Evolutionary conservation across 768 basidiomycete species (phyloP), one percentile per base, ranked within the genome.

Genomic region (Clitopilus hobsonii): DNA sequence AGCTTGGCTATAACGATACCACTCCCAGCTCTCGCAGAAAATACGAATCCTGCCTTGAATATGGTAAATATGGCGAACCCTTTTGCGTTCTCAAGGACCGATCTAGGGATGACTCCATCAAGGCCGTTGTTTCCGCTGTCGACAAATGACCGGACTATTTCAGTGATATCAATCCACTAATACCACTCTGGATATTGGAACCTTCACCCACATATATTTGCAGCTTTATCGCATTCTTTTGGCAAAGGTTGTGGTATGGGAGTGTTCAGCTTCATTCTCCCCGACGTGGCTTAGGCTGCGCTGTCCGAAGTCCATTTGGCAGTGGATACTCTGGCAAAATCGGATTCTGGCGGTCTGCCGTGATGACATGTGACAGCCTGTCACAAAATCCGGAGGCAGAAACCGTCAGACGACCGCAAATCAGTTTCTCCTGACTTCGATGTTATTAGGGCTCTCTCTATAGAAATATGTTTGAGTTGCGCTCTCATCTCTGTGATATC

Each of bases 21-120:
- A 45, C 85, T 86, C 22, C 94, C 91, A 29, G 85, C 94, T 60
- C 91, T 76, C 2, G 90, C 91, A 38, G 88, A 91, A 70, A 94
- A 84, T 3, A 80, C 65, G 51, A 80, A 78, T 0, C 80, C 84
- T 22, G 86, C 94, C 63, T 94, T 94, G 71, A 92, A 80, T 51
- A 94, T 81, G 4, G 89, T 91, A 67, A 94, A 93, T 48, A 94
- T 91, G n/a, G 91, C 93, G 65, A 96, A 96, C 4, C 94, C 81
- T 65, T 73, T 78, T 5, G 81, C 79, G 56, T 77, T 73, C 57
- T 79, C 72, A 5, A 83, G 72, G 32, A 83, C 73, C 52, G 65
- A 66, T 38, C 79, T 70, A 38, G 81, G 81, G 36, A 82, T 77
- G 36, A 81, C 75, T 27, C 91, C 88, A 63, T 97, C 94, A 25